These are phyloP conservation scores for Cryptococcus maquisensis DNA, from an alignment of 1,284 basidiomycete species.

Conservation along the genomic window DNA sequence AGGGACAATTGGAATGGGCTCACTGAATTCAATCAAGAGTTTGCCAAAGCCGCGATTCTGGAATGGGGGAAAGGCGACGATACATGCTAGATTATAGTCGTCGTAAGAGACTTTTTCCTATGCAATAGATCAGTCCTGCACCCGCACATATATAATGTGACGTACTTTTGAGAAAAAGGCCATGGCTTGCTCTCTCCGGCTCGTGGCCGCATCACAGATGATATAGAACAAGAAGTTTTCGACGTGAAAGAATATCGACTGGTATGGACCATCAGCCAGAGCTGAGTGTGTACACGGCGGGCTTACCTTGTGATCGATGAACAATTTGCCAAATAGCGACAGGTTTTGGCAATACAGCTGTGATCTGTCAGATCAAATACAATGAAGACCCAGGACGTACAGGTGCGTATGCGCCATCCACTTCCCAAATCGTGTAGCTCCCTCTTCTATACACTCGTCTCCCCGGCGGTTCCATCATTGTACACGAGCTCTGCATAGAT, in stretches of 20 bases:
- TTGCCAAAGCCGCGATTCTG: constrained; percentile 88
- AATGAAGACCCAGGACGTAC: constrained; percentile 51
- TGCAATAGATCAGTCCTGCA: neutral
- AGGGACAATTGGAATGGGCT: constrained; percentile 24
- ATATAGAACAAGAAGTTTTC: constrained; percentile 78
- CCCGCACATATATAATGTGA: neutral
- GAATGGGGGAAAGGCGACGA: constrained; percentile 89
- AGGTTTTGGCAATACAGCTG: constrained; percentile 95
- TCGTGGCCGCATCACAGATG: constrained; percentile 72
- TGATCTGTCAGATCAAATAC: constrained; percentile 8
- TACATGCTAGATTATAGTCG: constrained; percentile 95
- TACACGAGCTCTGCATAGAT: constrained; percentile 62
- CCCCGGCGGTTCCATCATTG: constrained; percentile 74
- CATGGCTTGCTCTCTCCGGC: constrained; percentile 72
- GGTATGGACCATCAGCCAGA: constrained; percentile 4
- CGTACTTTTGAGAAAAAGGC: constrained; percentile 92
- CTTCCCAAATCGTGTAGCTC: constrained; percentile 89
- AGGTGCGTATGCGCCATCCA: constrained; percentile 82
- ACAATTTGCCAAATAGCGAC: constrained; percentile 94
- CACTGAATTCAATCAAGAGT: constrained; percentile 97
- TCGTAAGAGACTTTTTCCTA: constrained; percentile 95
- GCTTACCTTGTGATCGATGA: constrained; percentile 83
- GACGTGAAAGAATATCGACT: constrained; percentile 86
- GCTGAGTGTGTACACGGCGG: neutral
- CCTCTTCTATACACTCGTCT: constrained; percentile 85